These are phyloP conservation scores for Verticillium alfalfae DNA, from an alignment of 2,329 filamentous ascomycete genomes.

Conservation along the genomic window DNA sequence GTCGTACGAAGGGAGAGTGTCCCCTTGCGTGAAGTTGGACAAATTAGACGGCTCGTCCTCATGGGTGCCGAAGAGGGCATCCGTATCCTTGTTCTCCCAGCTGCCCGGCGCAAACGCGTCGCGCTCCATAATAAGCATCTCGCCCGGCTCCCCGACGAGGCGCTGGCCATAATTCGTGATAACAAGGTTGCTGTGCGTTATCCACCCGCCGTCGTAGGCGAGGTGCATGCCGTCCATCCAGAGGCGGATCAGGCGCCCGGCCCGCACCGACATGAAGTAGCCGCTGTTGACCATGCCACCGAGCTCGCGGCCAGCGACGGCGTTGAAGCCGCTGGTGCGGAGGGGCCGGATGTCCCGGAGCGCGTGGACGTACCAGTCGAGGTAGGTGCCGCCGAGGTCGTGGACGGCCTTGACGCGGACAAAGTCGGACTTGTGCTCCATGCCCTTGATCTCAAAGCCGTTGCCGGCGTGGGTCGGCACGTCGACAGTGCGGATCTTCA, in stretches of 20 bases:
- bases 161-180: conserved; percentile 34
- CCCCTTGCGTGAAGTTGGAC: not conserved
- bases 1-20: not conserved
- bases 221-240: conserved; percentile 18
- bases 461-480: not conserved
- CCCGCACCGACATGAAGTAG: conserved; percentile 15
- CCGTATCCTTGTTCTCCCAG: conserved; percentile 9
- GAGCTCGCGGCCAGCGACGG: conserved; percentile 11
- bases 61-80: conserved; percentile 11
- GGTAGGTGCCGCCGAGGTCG: conserved; percentile 16
- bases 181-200: conserved; percentile 18
- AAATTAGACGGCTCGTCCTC: conserved; percentile 5
- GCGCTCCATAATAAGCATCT: conserved; percentile 17
- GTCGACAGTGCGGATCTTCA: conserved; percentile 9
- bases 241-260: conserved; percentile 8
- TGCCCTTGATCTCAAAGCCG: not conserved
- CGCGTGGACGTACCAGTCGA: conserved; percentile 15
- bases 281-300: conserved; percentile 14
- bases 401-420: conserved; percentile 10
- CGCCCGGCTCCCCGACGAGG: conserved; percentile 27
- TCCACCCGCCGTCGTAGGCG: conserved; percentile 19
- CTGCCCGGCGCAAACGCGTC: conserved; percentile 16
- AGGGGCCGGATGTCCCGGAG: conserved; percentile 2
- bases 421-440: conserved; percentile 7
- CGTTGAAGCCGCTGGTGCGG: conserved; percentile 9